These are phyloP conservation scores for Cylindrodendrum hubeiense DNA, from an alignment of 2,329 filamentous ascomycete species.

Conservation along the genomic window DNA sequence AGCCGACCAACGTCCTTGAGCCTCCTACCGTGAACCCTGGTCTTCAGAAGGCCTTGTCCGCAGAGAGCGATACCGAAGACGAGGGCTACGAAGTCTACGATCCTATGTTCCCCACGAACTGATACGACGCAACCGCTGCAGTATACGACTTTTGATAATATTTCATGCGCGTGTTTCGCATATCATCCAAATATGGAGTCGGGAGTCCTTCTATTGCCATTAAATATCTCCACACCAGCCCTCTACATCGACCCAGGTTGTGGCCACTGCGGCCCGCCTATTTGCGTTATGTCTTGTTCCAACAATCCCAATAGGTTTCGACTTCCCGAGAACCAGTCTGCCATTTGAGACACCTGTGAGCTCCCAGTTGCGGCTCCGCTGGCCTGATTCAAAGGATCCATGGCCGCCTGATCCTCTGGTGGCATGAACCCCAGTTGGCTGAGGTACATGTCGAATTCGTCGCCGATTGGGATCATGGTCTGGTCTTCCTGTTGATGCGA, in stretches of 20 bases:
- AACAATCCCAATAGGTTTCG: slow-evolving; percentile 74
- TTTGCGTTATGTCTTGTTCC: slow-evolving; percentile 69
- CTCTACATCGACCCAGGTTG: slow-evolving; percentile 40
- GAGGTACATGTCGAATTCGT: slow-evolving; percentile 75
- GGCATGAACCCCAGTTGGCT: slow-evolving; percentile 73
- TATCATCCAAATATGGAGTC: not conserved
- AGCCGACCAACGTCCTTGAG: slow-evolving; percentile 40
- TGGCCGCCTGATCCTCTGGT: slow-evolving; percentile 47
- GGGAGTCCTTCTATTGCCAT: slow-evolving; percentile 14
- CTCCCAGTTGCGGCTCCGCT: slow-evolving; percentile 40
- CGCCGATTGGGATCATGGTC: slow-evolving; percentile 62
- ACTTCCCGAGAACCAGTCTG: slow-evolving; percentile 76
- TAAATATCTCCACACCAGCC: slow-evolving; percentile 14
- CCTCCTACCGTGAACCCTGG: slow-evolving; percentile 33
- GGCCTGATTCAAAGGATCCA: slow-evolving; percentile 29
- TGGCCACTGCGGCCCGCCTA: slow-evolving; percentile 54
- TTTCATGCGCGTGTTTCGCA: not conserved
- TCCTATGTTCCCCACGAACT: slow-evolving; percentile 71
- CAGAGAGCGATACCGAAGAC: slow-evolving; percentile 75
- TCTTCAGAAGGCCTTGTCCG: slow-evolving; percentile 40
- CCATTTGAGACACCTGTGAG: slow-evolving; percentile 60
- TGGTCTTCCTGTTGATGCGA: slow-evolving; percentile 60
- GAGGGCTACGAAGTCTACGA: slow-evolving; percentile 79
- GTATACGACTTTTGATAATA: not conserved
- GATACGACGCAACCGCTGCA: slow-evolving; percentile 45